Conservation (phyloP, 2,329 filamentous ascomycete genomes). For the Madurella mycetomatis region DNA sequence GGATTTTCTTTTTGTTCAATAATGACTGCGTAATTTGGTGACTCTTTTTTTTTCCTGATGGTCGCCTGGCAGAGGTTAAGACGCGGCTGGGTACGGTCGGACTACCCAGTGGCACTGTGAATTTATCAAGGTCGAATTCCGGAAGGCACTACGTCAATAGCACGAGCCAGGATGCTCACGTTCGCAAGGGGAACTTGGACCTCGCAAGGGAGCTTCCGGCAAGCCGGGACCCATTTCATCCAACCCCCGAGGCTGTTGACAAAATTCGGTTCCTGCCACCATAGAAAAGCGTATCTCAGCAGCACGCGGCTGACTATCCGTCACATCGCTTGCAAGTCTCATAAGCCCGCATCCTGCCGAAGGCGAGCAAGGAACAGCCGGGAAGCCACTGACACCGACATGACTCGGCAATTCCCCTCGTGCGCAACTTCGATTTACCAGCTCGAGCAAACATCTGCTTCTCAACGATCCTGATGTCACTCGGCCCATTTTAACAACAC, state of each 20-base stretch:
- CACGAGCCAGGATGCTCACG: background rate
- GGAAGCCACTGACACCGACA: background rate
- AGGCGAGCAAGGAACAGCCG: background rate
- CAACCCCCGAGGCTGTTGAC: too few species aligned
- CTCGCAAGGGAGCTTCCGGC: conserved; percentile 3
- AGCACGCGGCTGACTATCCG: too few species aligned
- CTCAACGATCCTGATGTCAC: background rate
- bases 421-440: background rate
- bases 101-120: too few species aligned
- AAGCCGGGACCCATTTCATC: conserved; percentile 2
- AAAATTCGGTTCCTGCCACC: too few species aligned
- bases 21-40: too few species aligned
- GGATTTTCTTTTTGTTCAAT: too few species aligned
- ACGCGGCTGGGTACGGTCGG: too few species aligned
- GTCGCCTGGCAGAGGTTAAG: too few species aligned
- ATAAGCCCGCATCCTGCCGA: background rate
- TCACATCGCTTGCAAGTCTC: background rate
- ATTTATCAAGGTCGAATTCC: too few species aligned
- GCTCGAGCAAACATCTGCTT: background rate
- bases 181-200: background rate
- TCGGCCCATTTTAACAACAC: background rate
- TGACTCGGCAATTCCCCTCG: background rate
- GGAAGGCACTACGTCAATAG: background rate
- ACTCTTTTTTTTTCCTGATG: too few species aligned
- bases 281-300: too few species aligned